These are phyloP conservation scores for Sclerospora graminicola DNA, from an alignment of 352 stramenopile genomes.

Conservation along the genomic window DNA sequence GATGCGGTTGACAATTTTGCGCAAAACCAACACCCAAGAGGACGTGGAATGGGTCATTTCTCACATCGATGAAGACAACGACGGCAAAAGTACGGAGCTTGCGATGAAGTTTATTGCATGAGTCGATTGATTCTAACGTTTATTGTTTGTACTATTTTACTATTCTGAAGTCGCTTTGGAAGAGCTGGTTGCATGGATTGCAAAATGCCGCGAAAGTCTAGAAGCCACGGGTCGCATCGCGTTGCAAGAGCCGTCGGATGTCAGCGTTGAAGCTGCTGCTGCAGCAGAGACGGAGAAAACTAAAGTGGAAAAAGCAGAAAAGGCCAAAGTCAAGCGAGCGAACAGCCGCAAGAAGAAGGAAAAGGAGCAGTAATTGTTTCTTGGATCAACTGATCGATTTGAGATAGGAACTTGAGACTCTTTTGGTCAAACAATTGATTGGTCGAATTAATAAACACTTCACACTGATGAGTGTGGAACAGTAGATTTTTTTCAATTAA, in stretches of 20 bases:
- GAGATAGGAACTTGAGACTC: slow-evolving; percentile 6
- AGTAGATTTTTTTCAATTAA: too few species aligned
- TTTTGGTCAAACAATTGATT: too few species aligned
- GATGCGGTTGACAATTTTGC: slow-evolving; percentile 93
- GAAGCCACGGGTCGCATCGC: slow-evolving; percentile 78
- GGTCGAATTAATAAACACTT: too few species aligned
- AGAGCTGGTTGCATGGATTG: slow-evolving; percentile 87
- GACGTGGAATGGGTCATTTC: slow-evolving; percentile 92
- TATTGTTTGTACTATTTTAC: slow-evolving; percentile 15
- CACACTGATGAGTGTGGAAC: too few species aligned
- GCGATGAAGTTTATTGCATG: neutral
- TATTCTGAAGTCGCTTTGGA: slow-evolving; percentile 82
- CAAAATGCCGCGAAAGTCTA: slow-evolving; percentile 79
- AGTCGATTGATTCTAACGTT: slow-evolving; percentile 7
- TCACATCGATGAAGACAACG: slow-evolving; percentile 88
- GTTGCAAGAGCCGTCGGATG: slow-evolving; percentile 30
- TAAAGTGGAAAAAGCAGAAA: slow-evolving; percentile 34
- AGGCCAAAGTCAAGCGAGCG: slow-evolving; percentile 52
- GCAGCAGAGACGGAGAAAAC: slow-evolving; percentile 30
- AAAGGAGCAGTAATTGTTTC: slow-evolving; percentile 9
- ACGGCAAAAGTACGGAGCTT: slow-evolving; percentile 69
- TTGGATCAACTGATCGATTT: too few species aligned
- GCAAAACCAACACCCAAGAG: slow-evolving; percentile 89
- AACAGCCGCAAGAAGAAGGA: slow-evolving; percentile 65
- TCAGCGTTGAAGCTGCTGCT: slow-evolving; percentile 11